phyloP scores from a whole-genome alignment of 371 early-diverging fungal species.

The Haplosporangium sp. region DNA sequence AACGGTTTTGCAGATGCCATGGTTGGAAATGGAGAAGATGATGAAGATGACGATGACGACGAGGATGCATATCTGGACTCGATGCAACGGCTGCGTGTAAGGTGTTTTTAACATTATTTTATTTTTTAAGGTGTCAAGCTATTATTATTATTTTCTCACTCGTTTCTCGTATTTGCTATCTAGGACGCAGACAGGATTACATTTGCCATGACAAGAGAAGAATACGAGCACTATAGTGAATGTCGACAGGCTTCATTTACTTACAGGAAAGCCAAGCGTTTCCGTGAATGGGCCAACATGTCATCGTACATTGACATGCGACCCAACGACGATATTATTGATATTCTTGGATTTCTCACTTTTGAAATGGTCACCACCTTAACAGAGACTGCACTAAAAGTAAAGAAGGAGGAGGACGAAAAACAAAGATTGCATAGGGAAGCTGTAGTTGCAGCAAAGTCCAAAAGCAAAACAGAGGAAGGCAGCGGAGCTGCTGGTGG shows the following conservation, averaged over 20 bases:
- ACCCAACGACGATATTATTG: slow-evolving; percentile 95
- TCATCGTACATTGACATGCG: slow-evolving; percentile 86
- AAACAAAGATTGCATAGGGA: slow-evolving; percentile 49
- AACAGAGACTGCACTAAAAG: slow-evolving; percentile 87
- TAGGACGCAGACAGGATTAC: slow-evolving; percentile 93
- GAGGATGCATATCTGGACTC: slow-evolving; percentile 90
- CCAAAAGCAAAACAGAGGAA: slow-evolving; percentile 29
- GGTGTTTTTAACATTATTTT: not conserved
- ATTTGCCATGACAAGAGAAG: slow-evolving; percentile 95
- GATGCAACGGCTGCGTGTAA: slow-evolving; percentile 74
- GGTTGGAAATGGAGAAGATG: slow-evolving; percentile 80
- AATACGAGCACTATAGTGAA: slow-evolving; percentile 98
- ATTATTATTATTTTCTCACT: not conserved
- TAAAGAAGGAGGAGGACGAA: slow-evolving; percentile 74
- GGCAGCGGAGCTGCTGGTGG: not conserved
- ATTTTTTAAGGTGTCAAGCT: not conserved
- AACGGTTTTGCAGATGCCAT: slow-evolving; percentile 82
- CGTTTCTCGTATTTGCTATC: not conserved
- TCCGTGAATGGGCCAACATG: slow-evolving; percentile 97
- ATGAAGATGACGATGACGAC: slow-evolving; percentile 88
- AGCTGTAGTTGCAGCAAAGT: slow-evolving; percentile 47
- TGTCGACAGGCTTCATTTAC: slow-evolving; percentile 98
- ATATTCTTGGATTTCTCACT: slow-evolving; percentile 96
- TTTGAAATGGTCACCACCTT: slow-evolving; percentile 96
- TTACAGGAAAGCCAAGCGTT: slow-evolving; percentile 93